Percentiles rank a stretch among this genome's conserved stretches.
phyloP scores from a whole-genome alignment of 1,284 basidiomycete species.

The Ustilago xerochloae region DNA sequence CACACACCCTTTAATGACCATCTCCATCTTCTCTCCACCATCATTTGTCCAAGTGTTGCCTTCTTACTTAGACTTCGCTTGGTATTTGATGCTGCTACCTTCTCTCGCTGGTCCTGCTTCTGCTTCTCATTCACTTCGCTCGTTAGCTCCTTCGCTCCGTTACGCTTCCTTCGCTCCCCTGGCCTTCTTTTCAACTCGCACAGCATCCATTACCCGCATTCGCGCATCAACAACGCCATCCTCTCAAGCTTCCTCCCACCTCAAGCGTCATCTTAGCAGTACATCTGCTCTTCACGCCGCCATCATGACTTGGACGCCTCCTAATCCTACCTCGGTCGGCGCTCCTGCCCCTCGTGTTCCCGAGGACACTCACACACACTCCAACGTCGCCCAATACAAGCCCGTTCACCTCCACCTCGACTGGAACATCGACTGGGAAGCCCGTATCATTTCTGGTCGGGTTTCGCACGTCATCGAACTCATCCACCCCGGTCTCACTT shows the following conservation, averaged over 20 bases:
- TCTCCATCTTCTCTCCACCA: background rate
- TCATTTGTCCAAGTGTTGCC: slow-evolving; percentile 12
- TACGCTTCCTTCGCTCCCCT: slow-evolving; percentile 4
- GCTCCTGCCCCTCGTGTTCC: slow-evolving; percentile 47
- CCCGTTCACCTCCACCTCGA: slow-evolving; percentile 72
- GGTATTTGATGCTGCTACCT: slow-evolving; percentile 31
- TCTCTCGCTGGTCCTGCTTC: slow-evolving; percentile 4
- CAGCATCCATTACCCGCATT: background rate
- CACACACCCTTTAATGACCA: background rate
- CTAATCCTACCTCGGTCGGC: slow-evolving; percentile 57
- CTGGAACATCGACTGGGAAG: slow-evolving; percentile 84
- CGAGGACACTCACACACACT: slow-evolving; percentile 60
- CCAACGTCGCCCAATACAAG: slow-evolving; percentile 58
- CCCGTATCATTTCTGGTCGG: slow-evolving; percentile 77
- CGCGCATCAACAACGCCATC: background rate
- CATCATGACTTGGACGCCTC: slow-evolving; percentile 58
- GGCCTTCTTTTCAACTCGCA: slow-evolving; percentile 2
- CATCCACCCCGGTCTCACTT: slow-evolving; percentile 74
- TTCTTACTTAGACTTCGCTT: slow-evolving; percentile 1
- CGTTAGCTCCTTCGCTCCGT: slow-evolving; percentile 31
- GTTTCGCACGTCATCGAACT: slow-evolving; percentile 78
- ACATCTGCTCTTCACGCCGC: background rate
- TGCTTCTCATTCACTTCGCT: slow-evolving; percentile 28
- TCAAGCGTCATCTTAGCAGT: background rate
- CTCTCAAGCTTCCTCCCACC: background rate